phyloP scores from a whole-genome alignment of 2,329 filamentous ascomycete genomes.

The Arachnopeziza araneosa region DNA sequence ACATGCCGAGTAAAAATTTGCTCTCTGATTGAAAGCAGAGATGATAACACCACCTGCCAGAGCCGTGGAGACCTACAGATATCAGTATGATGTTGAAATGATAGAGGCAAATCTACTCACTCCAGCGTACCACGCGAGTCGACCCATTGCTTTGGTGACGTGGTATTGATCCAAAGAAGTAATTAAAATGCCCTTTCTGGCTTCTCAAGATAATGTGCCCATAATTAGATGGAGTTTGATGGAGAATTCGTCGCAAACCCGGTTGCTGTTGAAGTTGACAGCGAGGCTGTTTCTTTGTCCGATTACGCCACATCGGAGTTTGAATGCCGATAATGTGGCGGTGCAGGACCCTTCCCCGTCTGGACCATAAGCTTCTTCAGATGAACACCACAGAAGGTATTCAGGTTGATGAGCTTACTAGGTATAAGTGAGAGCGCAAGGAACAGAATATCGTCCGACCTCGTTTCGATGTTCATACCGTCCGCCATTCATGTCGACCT shows the following conservation, averaged over 20 bases:
- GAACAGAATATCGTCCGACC: too few relatives aligned
- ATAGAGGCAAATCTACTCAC: background rate
- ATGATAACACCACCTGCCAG: conserved; percentile 79
- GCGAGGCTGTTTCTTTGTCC: background rate
- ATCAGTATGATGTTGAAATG: background rate
- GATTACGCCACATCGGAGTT: background rate
- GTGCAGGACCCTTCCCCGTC: background rate
- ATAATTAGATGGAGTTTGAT: background rate
- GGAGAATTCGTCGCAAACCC: background rate
- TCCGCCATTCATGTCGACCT: too few relatives aligned
- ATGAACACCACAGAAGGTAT: too few relatives aligned
- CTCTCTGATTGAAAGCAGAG: conserved; percentile 87
- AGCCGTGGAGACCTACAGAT: conserved; percentile 65
- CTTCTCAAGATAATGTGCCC: background rate
- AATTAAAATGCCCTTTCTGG: background rate
- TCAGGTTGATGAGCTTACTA: too few relatives aligned
- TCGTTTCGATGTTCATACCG: too few relatives aligned
- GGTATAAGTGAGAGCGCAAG: too few relatives aligned
- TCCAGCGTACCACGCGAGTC: conserved; percentile 5
- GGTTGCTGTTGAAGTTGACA: background rate
- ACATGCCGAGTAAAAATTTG: conserved; percentile 97
- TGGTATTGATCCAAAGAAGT: background rate
- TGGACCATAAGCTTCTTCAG: too few relatives aligned
- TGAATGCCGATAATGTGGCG: background rate
- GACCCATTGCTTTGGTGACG: background rate